Base-by-base conservation (phyloP, 2,329 filamentous ascomycete genomes). In the Claviceps sp. region DNA sequence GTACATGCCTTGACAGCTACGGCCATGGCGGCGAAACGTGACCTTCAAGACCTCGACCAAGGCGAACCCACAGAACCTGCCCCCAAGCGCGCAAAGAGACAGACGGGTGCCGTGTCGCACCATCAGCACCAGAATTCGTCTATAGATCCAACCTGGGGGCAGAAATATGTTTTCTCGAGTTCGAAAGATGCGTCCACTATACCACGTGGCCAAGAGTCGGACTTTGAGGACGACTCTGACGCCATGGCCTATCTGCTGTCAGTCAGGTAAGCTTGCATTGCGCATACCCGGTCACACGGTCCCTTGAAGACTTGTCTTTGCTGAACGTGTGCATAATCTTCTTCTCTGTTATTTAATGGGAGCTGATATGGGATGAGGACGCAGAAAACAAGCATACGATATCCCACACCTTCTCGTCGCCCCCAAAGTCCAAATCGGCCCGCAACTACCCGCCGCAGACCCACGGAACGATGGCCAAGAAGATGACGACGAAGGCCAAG, bases 381-480 rank as follows among this genome's bases (percentile, higher is more conserved):
- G 55, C 68, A 93, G 87, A 70, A 76, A 80, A 58, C 82, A 94
- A 77, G 87, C 87, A n/a, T 80, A 73, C 55, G 69, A 73, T 10
- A 84, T 94, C 38, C 88, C 88, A 1, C 77, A 83, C 57, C 70
- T 93, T 11, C 75, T 93, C 50, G 77, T 81, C 46, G 85, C 83
- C 1, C 75, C 80, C 5, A 77, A 73, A 57, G 65, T 72, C 11
- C 74, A 73, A 56, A 70, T 75, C 30, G 77, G 77, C 0, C 77
- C 78, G 1, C 70, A 76, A 58, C 65, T 73, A 3, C 75, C 74
- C 5, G 30, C 30, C 10, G 64, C 67, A 8, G 66, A 67, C 39
- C 63, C 59, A 53, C 67, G 62, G 38, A 55, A 55, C 50, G 54
- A 55, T n/a, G 50, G 55, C 2, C 61, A 61, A 14, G 62, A 64